phyloP scores from a whole-genome alignment of 2,329 filamentous ascomycete species.

The Sarocladium kiliense region DNA sequence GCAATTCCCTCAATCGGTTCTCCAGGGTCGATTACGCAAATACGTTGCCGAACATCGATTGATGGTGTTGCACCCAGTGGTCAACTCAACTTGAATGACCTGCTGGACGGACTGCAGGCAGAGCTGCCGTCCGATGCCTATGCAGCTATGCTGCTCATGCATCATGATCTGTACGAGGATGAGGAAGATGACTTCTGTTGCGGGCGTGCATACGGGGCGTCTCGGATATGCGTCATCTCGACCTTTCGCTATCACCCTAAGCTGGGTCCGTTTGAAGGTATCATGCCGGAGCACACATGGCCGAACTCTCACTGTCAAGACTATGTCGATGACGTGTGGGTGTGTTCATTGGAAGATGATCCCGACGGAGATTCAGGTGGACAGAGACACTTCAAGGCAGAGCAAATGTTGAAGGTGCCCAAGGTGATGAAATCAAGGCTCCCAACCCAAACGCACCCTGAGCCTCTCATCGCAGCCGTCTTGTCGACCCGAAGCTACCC shows the following conservation, averaged over 20 bases:
- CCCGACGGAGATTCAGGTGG: background rate
- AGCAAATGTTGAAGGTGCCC: background rate
- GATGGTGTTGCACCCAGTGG: conserved; percentile 37
- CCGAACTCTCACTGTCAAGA: conserved; percentile 55
- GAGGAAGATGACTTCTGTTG: conserved; percentile 64
- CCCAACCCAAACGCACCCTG: background rate
- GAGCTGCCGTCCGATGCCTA: conserved; percentile 54
- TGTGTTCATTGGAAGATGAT: background rate
- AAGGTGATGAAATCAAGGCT: background rate
- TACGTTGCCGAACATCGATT: conserved; percentile 43
- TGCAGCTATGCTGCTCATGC: conserved; percentile 48
- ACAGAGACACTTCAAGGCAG: background rate
- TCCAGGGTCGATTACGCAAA: conserved; percentile 33
- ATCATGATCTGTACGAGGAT: conserved; percentile 61
- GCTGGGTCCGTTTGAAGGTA: conserved; percentile 32
- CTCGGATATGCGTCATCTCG: conserved; percentile 56
- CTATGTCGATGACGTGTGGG: conserved; percentile 39
- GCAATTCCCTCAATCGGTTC: conserved; percentile 14
- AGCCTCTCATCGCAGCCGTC: background rate
- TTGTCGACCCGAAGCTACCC: background rate
- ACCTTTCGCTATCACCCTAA: conserved; percentile 56
- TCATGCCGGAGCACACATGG: conserved; percentile 53
- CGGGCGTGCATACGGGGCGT: conserved; percentile 60
- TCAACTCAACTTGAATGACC: conserved; percentile 56
- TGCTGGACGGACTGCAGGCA: conserved; percentile 51